Percentiles rank a stretch among this genome's conserved stretches.
Conservation (phyloP, 148 eudicot species). For the Rhododendron mucronatum region DNA sequence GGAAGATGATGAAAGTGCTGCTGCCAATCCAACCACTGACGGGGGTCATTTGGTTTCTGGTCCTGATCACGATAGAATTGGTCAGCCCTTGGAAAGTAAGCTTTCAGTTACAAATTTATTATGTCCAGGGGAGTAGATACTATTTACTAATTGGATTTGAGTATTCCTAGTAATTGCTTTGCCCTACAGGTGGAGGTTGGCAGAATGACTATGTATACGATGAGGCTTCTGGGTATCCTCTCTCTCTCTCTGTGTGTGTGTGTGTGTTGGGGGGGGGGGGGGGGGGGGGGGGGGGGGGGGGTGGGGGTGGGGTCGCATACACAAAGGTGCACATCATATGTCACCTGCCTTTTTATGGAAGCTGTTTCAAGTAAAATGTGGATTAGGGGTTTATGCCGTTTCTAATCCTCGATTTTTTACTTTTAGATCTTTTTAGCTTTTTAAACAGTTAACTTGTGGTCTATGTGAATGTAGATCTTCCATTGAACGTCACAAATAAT, state of each 20-base stretch:
- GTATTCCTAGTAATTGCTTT: slow-evolving; percentile 12
- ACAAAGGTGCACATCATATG: not conserved
- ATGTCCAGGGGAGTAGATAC: not conserved
- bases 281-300: too few species aligned
- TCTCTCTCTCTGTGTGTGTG: not conserved
- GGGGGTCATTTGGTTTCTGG: slow-evolving; percentile 26
- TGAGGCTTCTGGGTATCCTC: slow-evolving; percentile 73
- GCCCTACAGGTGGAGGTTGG: slow-evolving; percentile 33
- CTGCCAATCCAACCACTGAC: slow-evolving; percentile 32
- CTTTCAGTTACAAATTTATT: not conserved
- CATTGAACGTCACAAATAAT: not conserved
- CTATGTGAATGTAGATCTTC: not conserved
- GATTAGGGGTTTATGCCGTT: not conserved
- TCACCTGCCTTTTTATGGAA: not conserved
- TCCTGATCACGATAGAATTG: slow-evolving; percentile 20
- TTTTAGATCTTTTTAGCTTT: not conserved
- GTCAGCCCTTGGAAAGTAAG: slow-evolving; percentile 46
- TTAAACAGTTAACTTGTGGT: not conserved
- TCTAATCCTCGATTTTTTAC: not conserved
- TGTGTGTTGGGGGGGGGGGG: too few species aligned
- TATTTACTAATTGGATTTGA: not conserved
- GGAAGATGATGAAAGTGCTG: slow-evolving; percentile 49
- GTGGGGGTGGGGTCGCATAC: too few species aligned
- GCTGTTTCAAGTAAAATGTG: not conserved
- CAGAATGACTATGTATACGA: slow-evolving; percentile 72